Evolutionary conservation across 1,284 basidiomycete species (phyloP), one percentile per base, ranked within the genome.

Genomic region (Microbotryum saponariae): DNA sequence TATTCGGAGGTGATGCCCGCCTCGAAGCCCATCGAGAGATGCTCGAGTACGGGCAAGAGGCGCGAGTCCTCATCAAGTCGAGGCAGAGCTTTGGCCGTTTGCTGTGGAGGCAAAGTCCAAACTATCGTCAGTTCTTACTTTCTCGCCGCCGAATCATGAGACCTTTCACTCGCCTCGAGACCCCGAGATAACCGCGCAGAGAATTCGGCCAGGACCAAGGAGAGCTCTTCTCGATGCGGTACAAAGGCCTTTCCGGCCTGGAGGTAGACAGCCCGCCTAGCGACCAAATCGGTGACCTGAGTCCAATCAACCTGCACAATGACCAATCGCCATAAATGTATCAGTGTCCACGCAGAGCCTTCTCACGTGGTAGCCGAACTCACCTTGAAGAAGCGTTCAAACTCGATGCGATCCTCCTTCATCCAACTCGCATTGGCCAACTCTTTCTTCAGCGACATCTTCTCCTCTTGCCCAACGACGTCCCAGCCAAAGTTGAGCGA

Each of bases 41-140:
- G 93, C 66, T 89, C 83, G 6, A 99, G 83, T 54, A 99, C 85
- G 23, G 94, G 94, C 20, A 92, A 77, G 5, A 99, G 79, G 44
- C 96, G 87, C 46, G 87, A 88, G 74, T 98, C 96, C 76, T 97
- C 94, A 71, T 98, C 94, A 57, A 99, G 79, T n/a, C 91, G 83
- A 1, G 93, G 93, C 6, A 98, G 81, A 27, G 86, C 85, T 74
- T 87, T 88, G 12, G 93, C 86, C 12, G 94, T 97, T 68, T 84
- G 74, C 89, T 92, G 67, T 7, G 51, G n/a, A 10, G 8, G 27
- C 21, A 12, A 14, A 6, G 27, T 45, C 4, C 52, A 42, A 16
- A 14, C 31, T 25, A 8, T 21, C 37, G 14, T 42, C 50, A 59
- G 44, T 23, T 46, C 1, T 52, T 21, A 37, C 21, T 7, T 9